Evolutionary conservation across 495 filamentous ascomycete species (phyloP), one percentile per base, ranked within the genome.

Genomic region (Xylaria flabelliformis): DNA sequence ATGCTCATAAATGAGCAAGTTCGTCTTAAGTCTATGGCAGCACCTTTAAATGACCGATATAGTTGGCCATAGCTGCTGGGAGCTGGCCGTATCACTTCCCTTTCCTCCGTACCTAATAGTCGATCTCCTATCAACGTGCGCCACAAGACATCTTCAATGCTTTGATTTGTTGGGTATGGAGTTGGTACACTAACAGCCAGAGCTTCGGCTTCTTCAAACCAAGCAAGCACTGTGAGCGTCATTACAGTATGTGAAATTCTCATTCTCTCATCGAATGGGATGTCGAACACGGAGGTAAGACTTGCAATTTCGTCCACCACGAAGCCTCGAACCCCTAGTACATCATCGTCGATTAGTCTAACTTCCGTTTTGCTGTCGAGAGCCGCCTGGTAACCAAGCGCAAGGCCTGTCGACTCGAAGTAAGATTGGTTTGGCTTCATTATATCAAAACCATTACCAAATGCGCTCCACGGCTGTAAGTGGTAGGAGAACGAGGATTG

Each of bases 221-320:
- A 72, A 32, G 50, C 44, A 5, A 64, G 59, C 46, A 24, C 15
- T 19, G 70, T 19, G 17, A 58, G 48, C 3, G 50, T 65, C 50
- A 72, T 72, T n/a, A n/a, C 29, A 17, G 62, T 58, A 39, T 64
- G 70, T 29, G 69, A 63, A 65, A 71, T 64, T 17, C 39, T 64
- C 69, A 71, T 71, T 5, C 0, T 65, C 32, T 64, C 59, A 58
- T 71, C 69, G 61, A 84, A 76, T 7, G 85, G 85, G 41, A 84
- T 53, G 41, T 83, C 79, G 70, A 86, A 83, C 4, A 86, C 55
- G n/a, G 72, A 67, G 32, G 72, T 80, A 44, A 81, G 76, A 61
- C 81, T 71, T 41, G 73, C 70, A 41, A 84, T 71, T 6, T 75
- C 72, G 12, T 74, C 61, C 39, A 63, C 36, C 8, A 70, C 64